A percentile compares a stretch with the other conserved stretches of the same genome.
phyloP scores from a whole-genome alignment of 2,329 filamentous ascomycete species.

The Podosphaera fusca region DNA sequence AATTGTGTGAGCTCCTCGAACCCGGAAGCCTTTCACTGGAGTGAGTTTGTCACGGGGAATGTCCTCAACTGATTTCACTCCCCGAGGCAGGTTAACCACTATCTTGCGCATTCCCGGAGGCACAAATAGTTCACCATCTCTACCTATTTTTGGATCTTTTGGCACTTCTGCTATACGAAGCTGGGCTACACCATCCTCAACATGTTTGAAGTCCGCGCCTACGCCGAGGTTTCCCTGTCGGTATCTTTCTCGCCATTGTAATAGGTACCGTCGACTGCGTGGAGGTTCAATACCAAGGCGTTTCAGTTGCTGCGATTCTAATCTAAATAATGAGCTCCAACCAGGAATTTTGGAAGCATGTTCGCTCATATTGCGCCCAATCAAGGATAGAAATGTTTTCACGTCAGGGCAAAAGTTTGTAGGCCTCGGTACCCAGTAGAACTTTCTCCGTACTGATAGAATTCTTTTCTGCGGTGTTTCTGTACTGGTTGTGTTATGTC shows the following conservation, averaged over 20 bases:
- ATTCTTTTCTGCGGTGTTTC: not conserved
- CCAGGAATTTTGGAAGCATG: constrained; percentile 71
- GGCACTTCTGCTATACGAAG: constrained; percentile 24
- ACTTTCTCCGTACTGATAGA: not conserved
- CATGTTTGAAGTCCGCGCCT: constrained; percentile 59
- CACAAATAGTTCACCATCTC: constrained; percentile 28
- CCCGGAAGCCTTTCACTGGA: constrained; percentile 39
- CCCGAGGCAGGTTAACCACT: constrained; percentile 33
- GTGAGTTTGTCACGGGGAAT: constrained; percentile 20
- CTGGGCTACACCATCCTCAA: constrained; percentile 31
- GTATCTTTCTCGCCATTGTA: constrained; percentile 75
- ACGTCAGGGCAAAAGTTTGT: constrained; percentile 75
- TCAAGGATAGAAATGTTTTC: constrained; percentile 66
- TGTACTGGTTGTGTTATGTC: not conserved
- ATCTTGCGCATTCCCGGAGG: constrained; percentile 28
- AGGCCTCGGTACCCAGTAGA: constrained; percentile 31
- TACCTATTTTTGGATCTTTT: constrained; percentile 6
- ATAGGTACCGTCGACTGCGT: constrained; percentile 57
- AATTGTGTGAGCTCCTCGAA: constrained; percentile 46
- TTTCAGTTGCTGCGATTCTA: constrained; percentile 54
- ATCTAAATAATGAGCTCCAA: constrained; percentile 75
- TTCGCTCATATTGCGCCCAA: constrained; percentile 65
- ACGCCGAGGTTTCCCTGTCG: constrained; percentile 53
- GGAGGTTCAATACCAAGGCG: constrained; percentile 73
- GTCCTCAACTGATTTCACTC: constrained; percentile 17